Evolutionary conservation across 345 rosid species (phyloP), one percentile per base, ranked within the genome.

Genomic region (Pelargonium nanum): DNA sequence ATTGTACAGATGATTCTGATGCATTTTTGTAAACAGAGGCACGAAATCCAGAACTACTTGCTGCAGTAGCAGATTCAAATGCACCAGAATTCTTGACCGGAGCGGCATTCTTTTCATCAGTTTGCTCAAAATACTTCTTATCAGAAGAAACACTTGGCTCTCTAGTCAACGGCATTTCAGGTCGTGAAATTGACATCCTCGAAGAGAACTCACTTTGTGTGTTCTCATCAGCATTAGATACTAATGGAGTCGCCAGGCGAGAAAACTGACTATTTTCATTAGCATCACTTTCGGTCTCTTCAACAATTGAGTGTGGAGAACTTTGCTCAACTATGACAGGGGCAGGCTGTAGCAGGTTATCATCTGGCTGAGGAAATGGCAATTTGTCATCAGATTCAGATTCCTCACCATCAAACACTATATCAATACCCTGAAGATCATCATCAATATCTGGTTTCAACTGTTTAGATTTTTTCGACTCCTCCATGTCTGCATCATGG

Each of bases 371-470:
- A 68, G 85, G 97, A 67, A 93, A 93, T 24, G 79, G 94, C 65
- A 87, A 70, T 73, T 81, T 85, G 66, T 93, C 97, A 78, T 89
- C 95, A 30, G 90, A 62, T 70, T 87, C 99, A 73, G 92, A 84
- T 62, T 86, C 97, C 75, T 90, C 97, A 32, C 85, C 99, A 63
- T 93, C 99, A 74, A 93, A 93, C 54, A 93, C 87, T 57, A 93
- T 93, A 65, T 90, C 97, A 68, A 93, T 83, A 66, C 89, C 98
- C 59, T 86, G 96, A 59, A 89, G 90, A 75, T 93, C 99, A 68
- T 90, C 96, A 71, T 93, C 99, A 28, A 81, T 82, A 70, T 84
- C 96, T 12, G 90, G 75, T 75, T 88, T 87, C 67, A 90, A 72
- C 63, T 74, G 95, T 80, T 86, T 88, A 53, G 96, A 79, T 72